A percentile compares a stretch with the other conserved stretches of the same genome.
These are phyloP conservation scores for Dryas alaskensis DNA, from an alignment of 306 rosid genomes.

Conservation along the genomic window DNA sequence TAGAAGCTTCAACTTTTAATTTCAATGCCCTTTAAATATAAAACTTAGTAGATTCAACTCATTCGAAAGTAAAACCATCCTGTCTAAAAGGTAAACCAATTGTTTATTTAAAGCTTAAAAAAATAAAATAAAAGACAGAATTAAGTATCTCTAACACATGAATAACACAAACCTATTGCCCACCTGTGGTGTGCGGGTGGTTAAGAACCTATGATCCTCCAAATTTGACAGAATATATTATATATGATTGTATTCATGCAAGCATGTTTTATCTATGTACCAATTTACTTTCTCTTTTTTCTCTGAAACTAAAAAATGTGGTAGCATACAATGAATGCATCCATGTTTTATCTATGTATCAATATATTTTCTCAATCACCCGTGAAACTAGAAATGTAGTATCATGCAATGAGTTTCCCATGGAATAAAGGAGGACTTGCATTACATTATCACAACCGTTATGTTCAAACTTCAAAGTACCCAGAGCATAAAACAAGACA, in stretches of 20 bases:
- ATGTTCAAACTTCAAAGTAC: no score
- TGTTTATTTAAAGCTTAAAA: background rate
- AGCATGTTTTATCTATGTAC: background rate
- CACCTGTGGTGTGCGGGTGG: background rate
- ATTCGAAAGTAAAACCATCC: background rate
- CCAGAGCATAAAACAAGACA: no score
- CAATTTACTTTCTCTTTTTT: background rate
- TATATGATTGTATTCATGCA: background rate
- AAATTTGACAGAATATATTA: background rate
- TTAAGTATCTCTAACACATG: background rate
- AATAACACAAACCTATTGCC: background rate
- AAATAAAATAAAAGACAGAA: background rate
- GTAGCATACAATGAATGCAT: background rate
- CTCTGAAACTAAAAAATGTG: background rate
- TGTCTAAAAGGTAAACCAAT: constrained; percentile 2
- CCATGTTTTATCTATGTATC: background rate
- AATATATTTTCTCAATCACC: background rate
- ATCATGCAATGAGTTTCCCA: background rate
- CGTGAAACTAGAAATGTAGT: background rate
- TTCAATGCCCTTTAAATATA: background rate
- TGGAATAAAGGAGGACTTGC: background rate
- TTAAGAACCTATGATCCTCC: constrained; percentile 7
- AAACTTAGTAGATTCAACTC: background rate
- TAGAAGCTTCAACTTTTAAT: background rate
- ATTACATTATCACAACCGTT: background rate